Base-by-base conservation (phyloP, 805 yeast genomes). In the Metschnikowia similis region DNA sequence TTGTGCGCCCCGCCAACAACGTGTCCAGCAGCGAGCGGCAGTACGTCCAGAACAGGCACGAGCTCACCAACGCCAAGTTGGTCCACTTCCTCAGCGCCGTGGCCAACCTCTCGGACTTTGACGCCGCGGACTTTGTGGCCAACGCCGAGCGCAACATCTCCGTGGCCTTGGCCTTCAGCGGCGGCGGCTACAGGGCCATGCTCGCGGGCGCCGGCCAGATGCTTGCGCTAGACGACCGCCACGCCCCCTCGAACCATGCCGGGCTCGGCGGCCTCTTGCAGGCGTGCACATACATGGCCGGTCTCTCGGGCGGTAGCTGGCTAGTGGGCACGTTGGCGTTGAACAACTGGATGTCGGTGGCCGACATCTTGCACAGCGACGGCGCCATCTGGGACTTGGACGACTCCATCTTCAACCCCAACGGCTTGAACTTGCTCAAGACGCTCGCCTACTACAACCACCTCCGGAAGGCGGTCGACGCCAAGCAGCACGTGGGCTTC, bases 311-410 rank as follows among this genome's bases (percentile, higher is more conserved):
- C 2, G 60, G 60, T 2, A 43, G 48, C 30, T 57, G 60, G 60
- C 36, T 57, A 26, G 47, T 57, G 5, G 60, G 58, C 13, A 48
- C 59, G 8, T 35, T 72, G 31, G 71, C 62, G n/a, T 54, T 71
- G 46, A 73, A 72, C 49, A 60, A 71, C 53, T 73, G 67, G 65
- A 57, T 65, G 6, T 59, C 71, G 1, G 70, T 71, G 9, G 65
- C 49, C 6, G 67, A 68, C 35, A 62, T 71, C 17, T 9, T 69
- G 14, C 48, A 55, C 32, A 59, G 60, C 4, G 50, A 57, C 9
- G 48, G 54, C 11, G 61, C 62, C 26, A 75, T 87, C 48, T 89
- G 96, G 96, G 81, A 88, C 57, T 72, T 89, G 47, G 74, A 74
- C 10, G 71, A 82, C 56, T 74, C 84, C 4, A 81, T 89, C 38